phyloP scores from a whole-genome alignment of 305 asterid genomes.

The Fraxinus angustifolia region DNA sequence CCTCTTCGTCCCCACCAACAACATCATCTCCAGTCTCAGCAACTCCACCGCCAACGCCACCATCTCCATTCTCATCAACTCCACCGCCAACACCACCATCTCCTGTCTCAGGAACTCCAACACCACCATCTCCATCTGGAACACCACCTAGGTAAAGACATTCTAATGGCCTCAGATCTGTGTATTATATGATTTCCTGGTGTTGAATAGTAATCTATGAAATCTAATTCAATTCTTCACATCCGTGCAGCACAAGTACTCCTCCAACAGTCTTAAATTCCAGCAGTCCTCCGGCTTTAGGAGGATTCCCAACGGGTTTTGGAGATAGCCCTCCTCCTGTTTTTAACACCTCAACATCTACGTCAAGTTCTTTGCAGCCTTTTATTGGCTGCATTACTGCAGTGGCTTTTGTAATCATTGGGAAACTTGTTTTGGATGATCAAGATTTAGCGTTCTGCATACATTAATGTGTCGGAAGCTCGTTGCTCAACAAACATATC shows the following conservation, averaged over 20 bases:
- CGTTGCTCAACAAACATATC: slow-evolving; percentile 17
- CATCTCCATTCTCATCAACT: slow-evolving; percentile 24
- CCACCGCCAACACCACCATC: slow-evolving; percentile 38
- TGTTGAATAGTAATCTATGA: background rate
- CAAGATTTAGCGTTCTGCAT: slow-evolving; percentile 10
- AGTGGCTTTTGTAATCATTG: slow-evolving; percentile 34
- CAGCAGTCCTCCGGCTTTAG: slow-evolving; percentile 51
- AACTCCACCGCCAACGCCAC: slow-evolving; percentile 22
- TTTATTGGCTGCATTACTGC: slow-evolving; percentile 36
- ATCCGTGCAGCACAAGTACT: slow-evolving; percentile 30
- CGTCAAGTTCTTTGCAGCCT: slow-evolving; percentile 40
- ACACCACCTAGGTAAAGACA: slow-evolving; percentile 37
- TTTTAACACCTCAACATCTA: slow-evolving; percentile 35
- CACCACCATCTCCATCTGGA: slow-evolving; percentile 43
- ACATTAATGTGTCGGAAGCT: slow-evolving; percentile 17
- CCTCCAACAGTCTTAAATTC: slow-evolving; percentile 49
- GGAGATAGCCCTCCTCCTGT: slow-evolving; percentile 35
- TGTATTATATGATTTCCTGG: background rate
- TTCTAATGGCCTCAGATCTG: background rate
- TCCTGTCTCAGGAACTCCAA: slow-evolving; percentile 22
- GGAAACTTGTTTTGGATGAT: slow-evolving; percentile 26
- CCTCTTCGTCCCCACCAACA: slow-evolving; percentile 33
- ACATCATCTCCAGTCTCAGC: background rate
- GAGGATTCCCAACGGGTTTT: slow-evolving; percentile 42
- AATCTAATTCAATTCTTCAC: background rate